Evolutionary conservation across 768 basidiomycete species (phyloP), one percentile per base, ranked within the genome.

Genomic region (Vararia minispora): DNA sequence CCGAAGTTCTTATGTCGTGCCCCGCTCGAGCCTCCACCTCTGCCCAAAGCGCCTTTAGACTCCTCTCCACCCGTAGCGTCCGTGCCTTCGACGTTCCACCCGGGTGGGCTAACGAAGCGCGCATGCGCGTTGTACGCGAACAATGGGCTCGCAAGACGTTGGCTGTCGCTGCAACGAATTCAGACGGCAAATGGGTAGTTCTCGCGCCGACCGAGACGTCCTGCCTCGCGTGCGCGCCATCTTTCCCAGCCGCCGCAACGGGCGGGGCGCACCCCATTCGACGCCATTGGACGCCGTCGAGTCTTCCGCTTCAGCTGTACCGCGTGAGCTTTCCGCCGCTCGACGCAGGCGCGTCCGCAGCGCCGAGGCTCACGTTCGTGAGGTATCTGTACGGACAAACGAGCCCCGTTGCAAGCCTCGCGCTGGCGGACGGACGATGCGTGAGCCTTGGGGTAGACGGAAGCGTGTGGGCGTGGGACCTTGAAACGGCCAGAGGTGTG

Each of bases 181-280:
- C 86, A 5, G 86, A 88, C 51, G 86, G 86, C 7, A 87, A 84
- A 65, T 89, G 83, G 81, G 76, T 72, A 40, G 77, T 88, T 10
- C 66, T 87, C 33, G 84, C 79, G 11, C 75, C 82, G 11, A 74
- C 68, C 13, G 53, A 56, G 11, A 16, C 44, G 14, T 44, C 52
- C 13, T 52, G 61, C 33, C 47, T 47, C 3, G 33, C 37, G 11
- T 39, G 40, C 6, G 9, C 57, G 18, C 44, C 54, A 12, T 33
- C 43, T 39, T 34, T 43, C 40, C 35, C 56, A 9, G 18, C 37
- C 26, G 33, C 23, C 26, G 31, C 25, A 6, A 27, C 33, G 7
- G 5, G 33, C 25, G 16, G 40, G 40, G 21, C 33, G 28, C 20
- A 25, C 17, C 6, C 38, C 34, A 14, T 34, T 24, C 14, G 41